Evolutionary conservation across 441 rosid genomes (phyloP), one percentile per base, ranked within the genome.

Genomic region (Euphorbia schlechtendalii): DNA sequence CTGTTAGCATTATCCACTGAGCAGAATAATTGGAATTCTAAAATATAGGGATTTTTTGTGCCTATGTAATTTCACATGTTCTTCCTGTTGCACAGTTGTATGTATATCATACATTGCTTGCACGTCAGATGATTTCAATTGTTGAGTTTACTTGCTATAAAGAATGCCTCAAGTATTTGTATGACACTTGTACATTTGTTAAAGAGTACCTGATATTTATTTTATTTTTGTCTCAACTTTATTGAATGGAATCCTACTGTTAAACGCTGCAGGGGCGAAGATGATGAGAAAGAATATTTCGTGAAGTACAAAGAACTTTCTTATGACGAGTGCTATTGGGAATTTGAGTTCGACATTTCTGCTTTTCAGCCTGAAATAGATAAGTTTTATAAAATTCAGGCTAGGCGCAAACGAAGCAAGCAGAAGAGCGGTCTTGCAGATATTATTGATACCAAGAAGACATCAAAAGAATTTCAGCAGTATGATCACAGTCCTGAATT

Each of bases 321-420:
- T 17, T 95, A 95, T 69, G 99, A 95, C 73, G 99, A 95, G 77
- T 92, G 98, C 63, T 92, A 95, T 62, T 95, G 99, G 99, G 99
- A 95, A 66, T 89, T 84, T 67, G 95, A 89, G 81, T 76, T 93
- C 34, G 98, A 95, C 65, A 81, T 95, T 71, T 84, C 93, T 68
- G 78, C 97, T 27, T 95, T 92, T 80, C 93, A 83, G 76, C 86
- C 89, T 59, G 97, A 90, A 75, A 88, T 95, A 63, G 95, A 92
- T 73, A 85, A 77, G 76, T 95, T 88, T 64, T 69, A 79, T 43
- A 83, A 74, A 78, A 80, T 86, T 61, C 92, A 84, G 73, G 81
- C 89, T 41, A 86, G 82, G 61, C 87, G 71, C 70, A 84, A 81
- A 78, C 63, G 60, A 41, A 63, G 64, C 51, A 92, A 83, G 81